Conservation (phyloP, 2,329 filamentous ascomycete genomes). For the Phialophora tarda region DNA sequence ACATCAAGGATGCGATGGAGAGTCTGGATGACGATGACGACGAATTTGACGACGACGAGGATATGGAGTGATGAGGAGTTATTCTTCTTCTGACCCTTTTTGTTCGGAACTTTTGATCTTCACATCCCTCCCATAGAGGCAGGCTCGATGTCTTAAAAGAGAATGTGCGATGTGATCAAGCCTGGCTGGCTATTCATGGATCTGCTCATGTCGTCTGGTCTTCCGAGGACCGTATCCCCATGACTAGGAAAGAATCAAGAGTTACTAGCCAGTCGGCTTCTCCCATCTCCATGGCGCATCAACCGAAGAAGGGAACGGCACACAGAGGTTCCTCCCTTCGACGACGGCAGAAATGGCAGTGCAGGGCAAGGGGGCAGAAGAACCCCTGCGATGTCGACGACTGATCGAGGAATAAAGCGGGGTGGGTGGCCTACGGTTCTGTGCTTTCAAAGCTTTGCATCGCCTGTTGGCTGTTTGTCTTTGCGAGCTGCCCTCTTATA, state of each 20-base stretch:
- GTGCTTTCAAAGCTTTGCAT: too few relatives aligned
- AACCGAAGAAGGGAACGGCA: not conserved
- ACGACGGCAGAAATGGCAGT: too few relatives aligned
- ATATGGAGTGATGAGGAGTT: slow-evolving; percentile 49
- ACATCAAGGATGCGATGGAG: slow-evolving; percentile 97
- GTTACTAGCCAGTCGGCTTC: not conserved
- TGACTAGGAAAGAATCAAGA: not conserved
- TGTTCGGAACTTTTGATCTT: slow-evolving; percentile 1
- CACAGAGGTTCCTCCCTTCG: too few relatives aligned
- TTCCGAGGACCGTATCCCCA: not conserved
- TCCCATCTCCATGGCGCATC: too few relatives aligned
- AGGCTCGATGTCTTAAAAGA: not conserved
- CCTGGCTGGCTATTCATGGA: not conserved
- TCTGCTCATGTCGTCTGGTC: not conserved
- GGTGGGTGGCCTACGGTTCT: too few relatives aligned
- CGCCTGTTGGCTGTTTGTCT: too few relatives aligned
- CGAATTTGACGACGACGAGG: slow-evolving; percentile 64
- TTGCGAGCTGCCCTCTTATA: too few relatives aligned
- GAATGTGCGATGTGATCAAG: not conserved
- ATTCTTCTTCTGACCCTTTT: not conserved
- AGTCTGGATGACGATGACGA: slow-evolving; percentile 77
- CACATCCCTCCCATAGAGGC: not conserved
- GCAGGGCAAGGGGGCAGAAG: too few relatives aligned
- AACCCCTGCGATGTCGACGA: too few relatives aligned
- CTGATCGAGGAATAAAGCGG: too few relatives aligned